These are phyloP conservation scores for Tetrahymena malaccensis DNA, from an alignment of 73 alveolate species.

Conservation along the genomic window DNA sequence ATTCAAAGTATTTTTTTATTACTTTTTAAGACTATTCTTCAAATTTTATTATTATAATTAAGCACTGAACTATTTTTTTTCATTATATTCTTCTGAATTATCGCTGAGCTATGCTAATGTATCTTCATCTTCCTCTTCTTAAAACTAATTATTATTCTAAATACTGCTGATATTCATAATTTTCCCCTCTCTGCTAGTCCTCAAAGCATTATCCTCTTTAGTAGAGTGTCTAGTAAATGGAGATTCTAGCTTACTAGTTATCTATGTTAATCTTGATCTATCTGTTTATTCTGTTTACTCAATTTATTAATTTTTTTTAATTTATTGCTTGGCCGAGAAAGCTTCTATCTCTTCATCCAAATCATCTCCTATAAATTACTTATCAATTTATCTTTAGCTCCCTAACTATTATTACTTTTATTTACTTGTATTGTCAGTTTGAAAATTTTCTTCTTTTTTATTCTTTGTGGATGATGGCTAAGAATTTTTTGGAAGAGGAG, in stretches of 20 bases:
- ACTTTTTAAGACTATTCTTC: neutral
- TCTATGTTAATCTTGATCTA: neutral
- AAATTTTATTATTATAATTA: neutral
- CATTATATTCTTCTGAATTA: neutral
- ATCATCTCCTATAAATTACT: neutral
- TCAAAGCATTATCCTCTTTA: neutral
- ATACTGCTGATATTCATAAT: neutral
- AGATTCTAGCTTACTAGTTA: neutral
- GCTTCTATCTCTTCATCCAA: neutral
- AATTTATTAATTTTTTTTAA: neutral
- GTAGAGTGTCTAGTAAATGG: neutral
- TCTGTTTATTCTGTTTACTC: neutral
- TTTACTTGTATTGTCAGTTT: neutral
- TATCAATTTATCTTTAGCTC: neutral
- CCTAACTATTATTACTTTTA: neutral
- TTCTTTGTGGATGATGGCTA: neutral
- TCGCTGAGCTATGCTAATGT: neutral
- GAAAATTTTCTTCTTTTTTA: neutral
- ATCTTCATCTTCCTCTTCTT: neutral
- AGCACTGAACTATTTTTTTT: neutral
- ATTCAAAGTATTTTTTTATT: neutral
- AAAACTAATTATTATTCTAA: neutral
- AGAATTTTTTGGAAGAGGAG: neutral
- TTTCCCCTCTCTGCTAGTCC: neutral
- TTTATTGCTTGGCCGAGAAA: neutral